Evolutionary conservation across 1,284 basidiomycete genomes (phyloP), one percentile per base, ranked within the genome.

Genomic region (Apiotrichum sp.): DNA sequence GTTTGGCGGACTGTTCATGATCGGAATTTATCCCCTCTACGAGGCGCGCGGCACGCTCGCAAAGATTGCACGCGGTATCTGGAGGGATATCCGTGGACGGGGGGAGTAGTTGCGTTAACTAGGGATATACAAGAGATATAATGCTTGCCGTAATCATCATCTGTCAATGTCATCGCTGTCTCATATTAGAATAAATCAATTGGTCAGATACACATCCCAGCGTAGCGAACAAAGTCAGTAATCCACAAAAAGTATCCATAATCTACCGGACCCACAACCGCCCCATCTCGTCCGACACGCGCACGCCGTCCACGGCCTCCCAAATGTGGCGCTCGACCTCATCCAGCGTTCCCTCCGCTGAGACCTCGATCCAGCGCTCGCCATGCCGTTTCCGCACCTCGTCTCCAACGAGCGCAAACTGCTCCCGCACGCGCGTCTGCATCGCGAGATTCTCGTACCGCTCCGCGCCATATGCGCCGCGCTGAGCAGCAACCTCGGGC

Each of bases 381-480:
- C 87, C 89, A 51, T 73, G 75, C 10, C 57, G 56, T 31, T 50
- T 35, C 35, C 14, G 1, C 4, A 57, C 50, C 16, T 57, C 40
- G 4, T 35, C 44, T 0, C 80, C 84, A 46, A 95, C 85, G 54
- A 76, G 73, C 53, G 75, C 72, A 68, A 93, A 93, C 36, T 86
- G 74, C 35, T 78, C 74, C 35, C 86, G 75, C 14, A 93, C 90
- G 40, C 80, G 77, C 36, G 71, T 73, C 72, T 95, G 92, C 73
- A 90, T 80, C 36, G 86, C 85, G 58, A 85, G 81, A 59, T 82
- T 85, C 77, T 93, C 90, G 66, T 93, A 93, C 31, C 93, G 81
- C 78, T 98, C 95, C 53, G 84, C 81, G 0, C 96, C 96, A 65
- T 88, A 98, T 0, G 89, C 91, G 2, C 87, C 88, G n/a, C 95